phyloP scores from a whole-genome alignment of 331 rosid genomes.

The Malus hybrid region DNA sequence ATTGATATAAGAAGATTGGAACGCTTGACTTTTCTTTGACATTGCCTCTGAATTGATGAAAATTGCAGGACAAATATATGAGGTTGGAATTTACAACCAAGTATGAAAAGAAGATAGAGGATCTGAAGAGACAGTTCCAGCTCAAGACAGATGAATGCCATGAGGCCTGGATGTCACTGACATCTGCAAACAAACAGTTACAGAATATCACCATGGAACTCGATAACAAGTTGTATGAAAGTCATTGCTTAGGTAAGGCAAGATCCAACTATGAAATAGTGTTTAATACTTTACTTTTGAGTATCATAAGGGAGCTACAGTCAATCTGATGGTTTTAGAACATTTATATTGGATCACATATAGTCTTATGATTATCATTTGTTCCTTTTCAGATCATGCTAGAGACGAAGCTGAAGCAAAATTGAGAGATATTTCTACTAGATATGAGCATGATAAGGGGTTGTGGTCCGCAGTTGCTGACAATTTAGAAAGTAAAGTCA shows the following conservation, averaged over 20 bases:
- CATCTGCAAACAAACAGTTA: slow-evolving; percentile 10
- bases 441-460: slow-evolving; percentile 5
- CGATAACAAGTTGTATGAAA: slow-evolving; percentile 6
- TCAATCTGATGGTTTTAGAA: not conserved
- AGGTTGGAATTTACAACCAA: slow-evolving; percentile 4
- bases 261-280: not conserved
- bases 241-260: slow-evolving; percentile 11
- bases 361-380: not conserved
- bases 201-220: slow-evolving; percentile 11
- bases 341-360: not conserved
- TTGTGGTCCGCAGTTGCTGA: not conserved
- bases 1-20: not conserved
- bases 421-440: not conserved
- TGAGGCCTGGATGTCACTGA: slow-evolving; percentile 20
- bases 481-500: not conserved
- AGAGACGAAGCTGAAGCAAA: not conserved
- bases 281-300: not conserved
- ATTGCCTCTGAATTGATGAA: not conserved
- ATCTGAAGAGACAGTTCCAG: slow-evolving; percentile 4
- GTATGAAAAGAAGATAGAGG: slow-evolving; percentile 16
- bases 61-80: slow-evolving; percentile 7
- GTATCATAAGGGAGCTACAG: not conserved
- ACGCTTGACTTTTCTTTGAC: not conserved
- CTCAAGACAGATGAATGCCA: slow-evolving; percentile 11
- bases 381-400: not conserved